Percentiles rank a stretch among this genome's conserved stretches.
phyloP scores from a whole-genome alignment of 306 rosid species.

The Vigna nakashimae region DNA sequence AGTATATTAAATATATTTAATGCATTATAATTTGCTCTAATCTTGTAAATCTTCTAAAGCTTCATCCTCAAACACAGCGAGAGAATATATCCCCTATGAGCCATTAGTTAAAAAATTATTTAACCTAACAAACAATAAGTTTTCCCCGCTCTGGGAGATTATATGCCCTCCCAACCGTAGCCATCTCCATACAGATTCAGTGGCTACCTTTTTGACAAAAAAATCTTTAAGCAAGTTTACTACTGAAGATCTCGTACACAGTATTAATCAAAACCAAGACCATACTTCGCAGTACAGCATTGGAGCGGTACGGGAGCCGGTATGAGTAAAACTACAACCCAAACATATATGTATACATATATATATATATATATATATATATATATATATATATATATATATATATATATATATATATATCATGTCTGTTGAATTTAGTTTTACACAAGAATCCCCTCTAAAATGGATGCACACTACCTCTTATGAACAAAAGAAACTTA shows the following conservation, averaged over 20 bases:
- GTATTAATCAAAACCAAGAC: neutral
- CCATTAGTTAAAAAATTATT: too few relatives aligned
- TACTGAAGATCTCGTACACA: neutral
- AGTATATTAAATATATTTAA: too few relatives aligned
- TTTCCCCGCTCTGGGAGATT: too few relatives aligned
- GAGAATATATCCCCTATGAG: too few relatives aligned
- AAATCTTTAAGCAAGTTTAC: neutral
- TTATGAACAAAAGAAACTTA: neutral
- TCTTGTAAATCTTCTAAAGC: too few relatives aligned
- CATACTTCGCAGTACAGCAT: neutral
- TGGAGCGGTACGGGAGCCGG: neutral
- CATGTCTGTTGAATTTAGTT: conserved; percentile 3
- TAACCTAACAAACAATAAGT: too few relatives aligned
- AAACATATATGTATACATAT: neutral
- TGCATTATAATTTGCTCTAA: too few relatives aligned
- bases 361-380: too few relatives aligned
- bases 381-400: too few relatives aligned
- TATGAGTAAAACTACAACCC: neutral
- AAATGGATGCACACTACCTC: conserved; percentile 24
- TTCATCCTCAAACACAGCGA: too few relatives aligned
- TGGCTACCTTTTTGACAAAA: neutral
- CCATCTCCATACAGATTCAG: neutral
- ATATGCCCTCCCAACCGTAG: too few relatives aligned
- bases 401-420: neutral
- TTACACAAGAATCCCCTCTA: conserved; percentile 33